Base-by-base conservation (phyloP, 169 alveolate genomes). In the Haemoproteus tartakovskyi region DNA sequence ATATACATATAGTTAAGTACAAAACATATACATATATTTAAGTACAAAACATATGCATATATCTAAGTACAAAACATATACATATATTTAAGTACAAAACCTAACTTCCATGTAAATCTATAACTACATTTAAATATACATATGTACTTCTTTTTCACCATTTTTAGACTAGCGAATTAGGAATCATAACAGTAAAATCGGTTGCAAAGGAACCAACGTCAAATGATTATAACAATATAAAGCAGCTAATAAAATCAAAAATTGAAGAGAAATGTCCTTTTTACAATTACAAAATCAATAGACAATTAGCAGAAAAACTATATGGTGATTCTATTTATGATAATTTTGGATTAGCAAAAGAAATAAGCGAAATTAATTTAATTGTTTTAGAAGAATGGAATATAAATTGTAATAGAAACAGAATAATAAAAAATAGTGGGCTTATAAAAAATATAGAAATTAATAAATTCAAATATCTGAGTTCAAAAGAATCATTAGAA, bases 281-380 rank as follows among this genome's bases (percentile, higher is more conserved):
- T 54, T 54, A 54, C 59, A 67, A 67, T 60, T 67, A 67, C 37
- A 45, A 57, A 26, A 78, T 87, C 14, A 79, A 86, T 27, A 83
- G 92, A 24, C 12, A 52, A 0, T 50, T 89, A 26, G 93, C 93
- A 1, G 93, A 89, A 48, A 51, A 79, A 9, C 52, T 80, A 36
- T 89, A 89, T 62, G 92, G 92, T 6, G 92, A 89, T 30, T 51
- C 87, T 22, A 87, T 89, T 5, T 89, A 87, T 52, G 94, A 89
- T 37, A 59, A 63, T 78, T 62, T 36, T 48, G 63, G 92, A 74
- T 30, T 87, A 61, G 5, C 82, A 40, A 81, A 64, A 54, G 51
- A 88, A 60, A 29, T 63, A 52, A 59, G 45, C 37, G 92, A 79
- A 60, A 37, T 57, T n/a, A 61, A 62, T 37, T 30, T 80, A 18